These are phyloP conservation scores for Cladobotryum mycophilum DNA, from an alignment of 2,329 filamentous ascomycete genomes.

Conservation along the genomic window DNA sequence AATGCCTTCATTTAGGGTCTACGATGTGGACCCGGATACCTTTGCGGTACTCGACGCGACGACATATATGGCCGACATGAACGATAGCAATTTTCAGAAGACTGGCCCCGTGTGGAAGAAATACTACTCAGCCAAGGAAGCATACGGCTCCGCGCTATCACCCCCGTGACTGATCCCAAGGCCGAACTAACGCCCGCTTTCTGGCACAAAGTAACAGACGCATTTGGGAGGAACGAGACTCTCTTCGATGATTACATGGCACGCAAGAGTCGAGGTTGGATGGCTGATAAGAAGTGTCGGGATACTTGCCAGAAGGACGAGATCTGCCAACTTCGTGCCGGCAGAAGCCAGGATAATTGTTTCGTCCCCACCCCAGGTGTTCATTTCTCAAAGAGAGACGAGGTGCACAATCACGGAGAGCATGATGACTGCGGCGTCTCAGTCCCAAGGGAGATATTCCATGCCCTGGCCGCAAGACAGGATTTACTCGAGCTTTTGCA, in stretches of 20 bases:
- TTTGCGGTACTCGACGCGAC: conserved; percentile 49
- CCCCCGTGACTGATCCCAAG: conserved; percentile 32
- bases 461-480: no score
- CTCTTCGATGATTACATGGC: conserved; percentile 42
- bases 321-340: conserved; percentile 47
- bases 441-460: no score
- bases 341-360: conserved; percentile 47
- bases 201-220: conserved; percentile 51
- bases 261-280: conserved; percentile 42
- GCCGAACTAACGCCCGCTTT: conserved; percentile 49
- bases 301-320: conserved; percentile 37
- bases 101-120: conserved; percentile 45
- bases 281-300: conserved; percentile 30
- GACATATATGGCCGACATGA: conserved; percentile 49
- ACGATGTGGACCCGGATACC: conserved; percentile 52
- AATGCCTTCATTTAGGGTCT: conserved; percentile 52
- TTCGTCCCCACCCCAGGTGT: conserved; percentile 29
- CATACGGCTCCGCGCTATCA: conserved; percentile 41
- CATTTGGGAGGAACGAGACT: conserved; percentile 36
- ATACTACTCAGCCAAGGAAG: conserved; percentile 50
- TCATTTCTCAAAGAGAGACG: conserved; percentile 25
- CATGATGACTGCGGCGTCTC: no score
- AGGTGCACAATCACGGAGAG: no score
- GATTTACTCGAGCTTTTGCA: no score
- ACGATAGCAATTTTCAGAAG: conserved; percentile 35